Evolutionary conservation across 768 basidiomycete species (phyloP).

Genomic region (Rhizopogon salebrosus): DNA sequence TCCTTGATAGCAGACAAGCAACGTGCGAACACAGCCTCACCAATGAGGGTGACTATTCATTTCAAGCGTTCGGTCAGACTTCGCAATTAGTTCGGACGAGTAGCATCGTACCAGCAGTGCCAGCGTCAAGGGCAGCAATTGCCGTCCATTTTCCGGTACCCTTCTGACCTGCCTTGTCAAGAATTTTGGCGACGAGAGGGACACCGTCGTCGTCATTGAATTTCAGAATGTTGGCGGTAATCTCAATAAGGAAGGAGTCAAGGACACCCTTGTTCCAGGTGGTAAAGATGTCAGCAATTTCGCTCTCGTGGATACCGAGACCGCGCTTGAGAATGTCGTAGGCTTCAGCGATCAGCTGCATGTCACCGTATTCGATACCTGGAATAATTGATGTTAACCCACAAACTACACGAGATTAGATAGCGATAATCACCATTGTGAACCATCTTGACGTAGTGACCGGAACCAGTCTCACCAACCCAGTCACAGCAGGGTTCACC

Average conservation of each 20-base stretch:
- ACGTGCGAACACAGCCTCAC: conserved; percentile 98
- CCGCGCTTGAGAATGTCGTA: conserved; percentile 99
- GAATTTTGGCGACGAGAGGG: conserved; percentile 88
- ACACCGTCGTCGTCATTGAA: conserved; percentile 95
- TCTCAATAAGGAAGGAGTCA: conserved; percentile 99
- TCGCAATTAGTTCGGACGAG: conserved; percentile 5
- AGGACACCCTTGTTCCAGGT: conserved; percentile 99
- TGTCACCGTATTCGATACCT: conserved; percentile 99
- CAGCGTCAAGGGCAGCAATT: conserved; percentile 91
- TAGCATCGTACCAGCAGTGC: conserved; percentile 61
- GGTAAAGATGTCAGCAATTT: conserved; percentile 91
- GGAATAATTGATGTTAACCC: conserved; percentile 4
- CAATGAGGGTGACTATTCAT: conserved; percentile 86
- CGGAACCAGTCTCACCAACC: conserved; percentile 94
- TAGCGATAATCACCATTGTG: conserved; percentile 68
- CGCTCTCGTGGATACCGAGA: conserved; percentile 76
- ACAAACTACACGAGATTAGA: background rate
- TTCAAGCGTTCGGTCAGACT: conserved; percentile 7
- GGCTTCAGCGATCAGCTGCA: conserved; percentile 98
- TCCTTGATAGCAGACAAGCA: conserved; percentile 96
- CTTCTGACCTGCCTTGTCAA: conserved; percentile 97
- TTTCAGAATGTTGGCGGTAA: conserved; percentile 93
- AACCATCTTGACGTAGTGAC: conserved; percentile 99
- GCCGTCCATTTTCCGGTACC: conserved; percentile 99
- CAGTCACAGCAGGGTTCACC: conserved; percentile 99